A percentile compares a stretch with the other conserved stretches of the same genome.
These are phyloP conservation scores for Populus hybrid DNA, from an alignment of 441 rosid genomes.

Conservation along the genomic window DNA sequence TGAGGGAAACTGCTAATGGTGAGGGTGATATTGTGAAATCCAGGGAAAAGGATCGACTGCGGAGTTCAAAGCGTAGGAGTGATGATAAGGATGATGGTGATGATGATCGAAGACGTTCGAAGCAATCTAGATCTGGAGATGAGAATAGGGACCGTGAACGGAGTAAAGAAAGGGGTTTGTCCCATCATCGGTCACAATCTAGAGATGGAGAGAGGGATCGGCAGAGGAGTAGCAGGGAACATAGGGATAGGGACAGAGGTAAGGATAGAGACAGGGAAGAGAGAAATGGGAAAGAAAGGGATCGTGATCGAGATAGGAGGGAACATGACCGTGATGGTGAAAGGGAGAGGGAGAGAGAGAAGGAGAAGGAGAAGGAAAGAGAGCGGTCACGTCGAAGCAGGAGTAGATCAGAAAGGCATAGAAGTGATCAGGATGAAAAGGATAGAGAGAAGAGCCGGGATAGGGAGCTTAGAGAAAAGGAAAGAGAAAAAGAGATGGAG, in stretches of 20 bases:
- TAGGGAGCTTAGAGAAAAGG: conserved; percentile 54
- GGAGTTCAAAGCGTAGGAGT: conserved; percentile 56
- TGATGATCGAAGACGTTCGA: conserved; percentile 42
- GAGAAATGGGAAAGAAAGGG: conserved; percentile 29
- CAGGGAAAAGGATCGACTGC: conserved; percentile 41
- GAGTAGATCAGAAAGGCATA: conserved; percentile 63
- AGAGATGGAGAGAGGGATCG: conserved; percentile 58
- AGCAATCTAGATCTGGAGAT: conserved; percentile 50
- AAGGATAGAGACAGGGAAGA: conserved; percentile 42
- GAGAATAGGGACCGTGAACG: conserved; percentile 44
- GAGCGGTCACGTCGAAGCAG: conserved; percentile 54
- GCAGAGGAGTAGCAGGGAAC: conserved; percentile 45
- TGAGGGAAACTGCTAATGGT: conserved; percentile 59
- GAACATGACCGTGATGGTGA: conserved; percentile 36
- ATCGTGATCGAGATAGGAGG: conserved; percentile 34
- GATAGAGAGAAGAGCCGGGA: conserved; percentile 50
- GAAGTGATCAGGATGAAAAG: conserved; percentile 50
- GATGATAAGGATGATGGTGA: conserved; percentile 45
- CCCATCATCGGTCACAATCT: conserved; percentile 57
- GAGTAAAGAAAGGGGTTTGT: conserved; percentile 40
- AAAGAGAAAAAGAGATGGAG: conserved; percentile 59
- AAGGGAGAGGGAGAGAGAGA: conserved; percentile 40
- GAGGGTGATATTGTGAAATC: conserved; percentile 45
- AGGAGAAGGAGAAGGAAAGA: conserved; percentile 52
- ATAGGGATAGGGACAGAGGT: conserved; percentile 47